phyloP scores from a whole-genome alignment of 345 rosid genomes.

The Clausena lansium region DNA sequence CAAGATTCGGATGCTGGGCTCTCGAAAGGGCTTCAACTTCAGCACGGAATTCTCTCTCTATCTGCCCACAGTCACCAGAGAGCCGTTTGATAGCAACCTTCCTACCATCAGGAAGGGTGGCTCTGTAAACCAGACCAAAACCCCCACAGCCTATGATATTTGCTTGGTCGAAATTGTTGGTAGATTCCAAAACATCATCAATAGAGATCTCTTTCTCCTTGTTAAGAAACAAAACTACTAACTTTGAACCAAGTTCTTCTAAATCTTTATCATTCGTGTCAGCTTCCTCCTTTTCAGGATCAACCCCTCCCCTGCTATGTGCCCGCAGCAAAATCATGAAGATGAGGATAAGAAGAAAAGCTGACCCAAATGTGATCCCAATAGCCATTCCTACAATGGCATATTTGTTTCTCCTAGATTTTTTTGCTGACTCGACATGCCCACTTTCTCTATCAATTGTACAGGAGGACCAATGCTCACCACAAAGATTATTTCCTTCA shows the following conservation, averaged over 20 bases:
- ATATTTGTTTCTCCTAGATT: slow-evolving; percentile 34
- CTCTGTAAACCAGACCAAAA: slow-evolving; percentile 83
- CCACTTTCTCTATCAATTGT: background rate
- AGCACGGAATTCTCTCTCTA: slow-evolving; percentile 80
- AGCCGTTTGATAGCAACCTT: slow-evolving; percentile 78
- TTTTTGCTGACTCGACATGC: slow-evolving; percentile 10
- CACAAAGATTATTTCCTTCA: slow-evolving; percentile 75
- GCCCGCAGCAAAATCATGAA: slow-evolving; percentile 47
- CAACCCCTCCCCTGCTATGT: slow-evolving; percentile 58
- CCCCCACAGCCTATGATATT: slow-evolving; percentile 91
- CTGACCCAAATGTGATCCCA: slow-evolving; percentile 57
- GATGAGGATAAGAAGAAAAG: slow-evolving; percentile 46
- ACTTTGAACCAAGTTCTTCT: slow-evolving; percentile 51
- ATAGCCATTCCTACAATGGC: slow-evolving; percentile 50
- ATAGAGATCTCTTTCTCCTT: slow-evolving; percentile 54
- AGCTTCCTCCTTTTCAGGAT: slow-evolving; percentile 59
- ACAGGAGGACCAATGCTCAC: slow-evolving; percentile 57
- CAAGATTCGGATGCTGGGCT: slow-evolving; percentile 88
- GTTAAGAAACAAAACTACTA: slow-evolving; percentile 61
- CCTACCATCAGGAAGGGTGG: slow-evolving; percentile 60
- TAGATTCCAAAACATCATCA: slow-evolving; percentile 65
- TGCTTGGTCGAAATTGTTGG: slow-evolving; percentile 69
- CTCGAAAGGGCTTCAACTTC: slow-evolving; percentile 89
- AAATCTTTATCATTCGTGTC: slow-evolving; percentile 37
- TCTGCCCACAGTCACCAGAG: slow-evolving; percentile 81